Percentiles rank a stretch among this genome's conserved stretches.
These are phyloP conservation scores for Dioszegia hungarica DNA, from an alignment of 768 basidiomycete species.

Conservation along the genomic window DNA sequence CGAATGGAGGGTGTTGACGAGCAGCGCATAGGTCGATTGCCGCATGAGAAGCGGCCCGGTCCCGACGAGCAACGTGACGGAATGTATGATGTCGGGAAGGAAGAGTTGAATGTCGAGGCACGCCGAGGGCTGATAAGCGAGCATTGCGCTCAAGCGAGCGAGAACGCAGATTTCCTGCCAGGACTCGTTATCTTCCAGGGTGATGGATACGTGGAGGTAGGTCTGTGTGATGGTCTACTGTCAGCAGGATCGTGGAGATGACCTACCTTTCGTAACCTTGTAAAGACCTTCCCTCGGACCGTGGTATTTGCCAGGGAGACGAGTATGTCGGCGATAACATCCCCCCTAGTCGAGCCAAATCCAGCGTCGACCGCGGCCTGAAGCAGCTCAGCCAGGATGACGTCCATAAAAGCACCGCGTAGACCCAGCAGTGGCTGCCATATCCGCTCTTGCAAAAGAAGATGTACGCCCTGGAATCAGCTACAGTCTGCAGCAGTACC, in stretches of 20 bases:
- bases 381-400: constrained; percentile 73
- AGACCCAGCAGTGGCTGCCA: constrained; percentile 73
- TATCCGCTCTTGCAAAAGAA: constrained; percentile 65
- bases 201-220: constrained; percentile 60
- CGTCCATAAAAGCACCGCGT: constrained; percentile 63
- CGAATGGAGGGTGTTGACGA: constrained; percentile 76
- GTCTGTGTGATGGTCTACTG: constrained; percentile 67
- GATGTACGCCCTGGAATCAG: constrained; percentile 55
- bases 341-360: constrained; percentile 67
- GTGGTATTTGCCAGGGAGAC: constrained; percentile 69
- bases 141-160: constrained; percentile 66
- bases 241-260: neutral
- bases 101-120: constrained; percentile 67
- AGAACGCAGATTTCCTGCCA: constrained; percentile 60
- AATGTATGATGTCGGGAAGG: constrained; percentile 75
- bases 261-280: constrained; percentile 70
- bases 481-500: constrained; percentile 8
- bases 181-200: constrained; percentile 55
- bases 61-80: constrained; percentile 70
- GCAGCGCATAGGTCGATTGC: constrained; percentile 72
- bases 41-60: constrained; percentile 70
- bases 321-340: constrained; percentile 68
- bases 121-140: constrained; percentile 64
- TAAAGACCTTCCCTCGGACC: constrained; percentile 70
- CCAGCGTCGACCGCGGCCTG: constrained; percentile 79